Base-by-base conservation (phyloP, 2,329 filamentous ascomycete species). In the Epicoccum sorghinum region DNA sequence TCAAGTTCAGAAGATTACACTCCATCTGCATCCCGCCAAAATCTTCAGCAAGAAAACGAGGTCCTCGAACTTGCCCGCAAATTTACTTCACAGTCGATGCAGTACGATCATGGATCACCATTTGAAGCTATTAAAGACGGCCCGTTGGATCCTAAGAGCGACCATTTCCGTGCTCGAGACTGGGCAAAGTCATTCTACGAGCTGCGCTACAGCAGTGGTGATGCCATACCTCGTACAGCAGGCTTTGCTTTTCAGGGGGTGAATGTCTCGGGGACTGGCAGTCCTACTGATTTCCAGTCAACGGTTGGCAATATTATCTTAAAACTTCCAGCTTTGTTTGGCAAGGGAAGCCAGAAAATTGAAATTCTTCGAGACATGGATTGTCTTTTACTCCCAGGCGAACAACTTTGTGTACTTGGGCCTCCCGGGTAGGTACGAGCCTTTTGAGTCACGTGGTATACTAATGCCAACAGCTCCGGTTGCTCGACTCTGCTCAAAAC, bases 401-500 rank as follows among this genome's bases (percentile, higher is more conserved):
- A 91, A 77, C 88, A 90, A 83, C 76, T 90, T 14, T 86, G 89
- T 36, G 88, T 90, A 1, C 79, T 91, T 23, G 88, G 88, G 12
- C 87, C 87, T 44, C 88, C 88, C 3, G 78, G 75, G 61, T 66
- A 58, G 24, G 55, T 53, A 30, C 18, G 2, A 14, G 9, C 18
- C 35, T 4, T 29, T 1, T 12, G 14, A 2, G 7, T 18, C 10
- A 24, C 0, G 7, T 18, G 13, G n/a, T 5, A 9, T 5, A 13
- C 57, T 64, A 36, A 65, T 12, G 13, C 8, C 0, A 23, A 5
- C 39, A 66, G 67, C 47, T 80, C 78, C 55, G 89, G 89, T 41
- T 96, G 91, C 72, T 90, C 89, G 6, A 96, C 91, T 0, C 85
- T 95, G 47, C 79, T 96, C 44, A 95, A 95, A 77, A 89, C 89